Percentiles rank a stretch among this genome's conserved stretches.
Evolutionary conservation across 164 flowering plant genomes (phyloP).

Genomic region (Tetrastigma voinierianum): DNA sequence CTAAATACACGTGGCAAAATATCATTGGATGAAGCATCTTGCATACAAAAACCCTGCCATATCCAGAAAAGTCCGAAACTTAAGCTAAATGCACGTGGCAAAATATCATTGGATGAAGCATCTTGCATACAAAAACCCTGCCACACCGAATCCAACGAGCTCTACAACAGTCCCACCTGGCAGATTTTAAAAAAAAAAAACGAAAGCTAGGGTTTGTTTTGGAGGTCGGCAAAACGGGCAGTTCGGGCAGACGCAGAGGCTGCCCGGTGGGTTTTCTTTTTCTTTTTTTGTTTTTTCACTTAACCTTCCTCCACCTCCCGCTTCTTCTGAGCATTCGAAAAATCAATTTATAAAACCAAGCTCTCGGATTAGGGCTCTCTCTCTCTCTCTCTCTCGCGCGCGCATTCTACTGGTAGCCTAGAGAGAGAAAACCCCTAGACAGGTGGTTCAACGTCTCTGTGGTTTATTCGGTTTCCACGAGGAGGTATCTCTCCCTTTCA

Average conservation of each 20-base stretch:
- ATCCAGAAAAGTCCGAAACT: too few species aligned
- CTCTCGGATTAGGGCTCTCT: neutral
- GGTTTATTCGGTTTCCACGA: neutral
- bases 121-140: too few species aligned
- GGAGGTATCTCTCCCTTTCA: constrained; percentile 4
- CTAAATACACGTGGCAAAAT: too few species aligned
- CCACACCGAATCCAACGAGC: neutral
- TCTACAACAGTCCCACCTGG: constrained; percentile 4
- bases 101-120: too few species aligned
- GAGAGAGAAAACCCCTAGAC: constrained; percentile 10
- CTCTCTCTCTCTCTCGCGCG: neutral
- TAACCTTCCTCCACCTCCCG: constrained; percentile 20
- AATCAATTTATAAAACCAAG: neutral
- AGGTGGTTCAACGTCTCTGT: neutral
- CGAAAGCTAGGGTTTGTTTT: constrained; percentile 30
- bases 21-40: too few species aligned
- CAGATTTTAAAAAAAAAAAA: constrained; percentile 26
- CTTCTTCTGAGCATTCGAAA: constrained; percentile 39
- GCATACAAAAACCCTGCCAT: too few species aligned
- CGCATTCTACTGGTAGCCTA: neutral
- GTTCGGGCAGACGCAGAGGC: constrained; percentile 14
- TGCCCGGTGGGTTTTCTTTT: constrained; percentile 19
- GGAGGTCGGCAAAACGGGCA: constrained; percentile 19
- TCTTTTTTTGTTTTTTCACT: too few species aligned
- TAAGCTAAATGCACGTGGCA: too few species aligned